phyloP scores from a whole-genome alignment of 2,329 filamentous ascomycete species.

The Fusarium sp. region DNA sequence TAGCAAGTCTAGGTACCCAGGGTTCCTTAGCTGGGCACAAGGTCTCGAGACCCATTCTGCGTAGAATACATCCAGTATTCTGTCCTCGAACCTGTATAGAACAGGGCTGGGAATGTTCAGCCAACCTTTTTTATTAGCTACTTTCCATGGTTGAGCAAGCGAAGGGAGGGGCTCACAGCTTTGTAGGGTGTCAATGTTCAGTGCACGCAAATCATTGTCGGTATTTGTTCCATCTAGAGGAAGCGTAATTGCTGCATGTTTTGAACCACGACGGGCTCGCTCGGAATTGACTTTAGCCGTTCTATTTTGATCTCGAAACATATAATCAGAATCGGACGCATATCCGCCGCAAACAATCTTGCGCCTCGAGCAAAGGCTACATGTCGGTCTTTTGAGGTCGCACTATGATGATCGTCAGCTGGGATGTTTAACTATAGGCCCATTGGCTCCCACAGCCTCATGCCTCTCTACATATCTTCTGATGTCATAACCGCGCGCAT shows the following conservation, averaged over 20 bases:
- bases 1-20: not conserved
- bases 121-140: not conserved
- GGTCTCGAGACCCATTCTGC: not conserved
- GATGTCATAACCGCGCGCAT: not conserved
- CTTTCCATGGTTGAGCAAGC: too few relatives aligned
- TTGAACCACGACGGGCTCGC: not conserved
- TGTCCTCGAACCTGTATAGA: not conserved
- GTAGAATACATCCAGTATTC: not conserved
- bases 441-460: not conserved
- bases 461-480: not conserved
- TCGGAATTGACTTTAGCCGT: not conserved
- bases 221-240: accelerated
- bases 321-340: not conserved
- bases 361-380: not conserved
- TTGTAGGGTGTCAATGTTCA: not conserved
- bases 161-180: not conserved
- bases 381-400: not conserved
- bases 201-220: accelerated
- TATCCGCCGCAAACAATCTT: not conserved
- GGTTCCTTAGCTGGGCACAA: accelerated
- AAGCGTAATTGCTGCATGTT: accelerated
- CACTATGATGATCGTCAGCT: not conserved
- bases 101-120: accelerated
- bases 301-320: not conserved
- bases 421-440: not conserved